phyloP scores from a whole-genome alignment of 2,329 filamentous ascomycete species.

The Cadophora gregata region DNA sequence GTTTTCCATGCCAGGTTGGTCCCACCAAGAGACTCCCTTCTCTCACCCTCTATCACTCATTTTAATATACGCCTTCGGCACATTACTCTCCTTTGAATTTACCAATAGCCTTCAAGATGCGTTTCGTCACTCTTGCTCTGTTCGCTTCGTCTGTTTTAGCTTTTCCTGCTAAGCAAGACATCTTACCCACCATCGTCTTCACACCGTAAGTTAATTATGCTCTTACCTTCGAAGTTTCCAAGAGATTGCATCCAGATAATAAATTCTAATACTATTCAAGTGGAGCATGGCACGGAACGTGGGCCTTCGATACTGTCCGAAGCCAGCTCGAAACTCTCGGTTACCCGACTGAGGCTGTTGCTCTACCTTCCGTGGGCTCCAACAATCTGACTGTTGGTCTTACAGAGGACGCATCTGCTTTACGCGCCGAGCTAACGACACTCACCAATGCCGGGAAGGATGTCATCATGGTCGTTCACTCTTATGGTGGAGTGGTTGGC shows the following conservation, averaged over 20 bases:
- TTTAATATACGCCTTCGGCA: neutral
- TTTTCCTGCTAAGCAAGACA: neutral
- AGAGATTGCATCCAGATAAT: neutral
- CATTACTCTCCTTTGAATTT: neutral
- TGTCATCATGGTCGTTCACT: constrained; percentile 2
- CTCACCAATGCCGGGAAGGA: neutral
- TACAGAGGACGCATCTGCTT: no score
- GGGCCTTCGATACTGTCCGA: constrained; percentile 2
- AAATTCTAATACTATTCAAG: neutral
- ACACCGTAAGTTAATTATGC: neutral
- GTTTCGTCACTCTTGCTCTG: constrained; percentile 3
- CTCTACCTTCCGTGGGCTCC: no score
- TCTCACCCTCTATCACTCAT: neutral
- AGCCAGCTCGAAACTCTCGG: neutral
- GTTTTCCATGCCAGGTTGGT: neutral
- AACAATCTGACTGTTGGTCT: no score
- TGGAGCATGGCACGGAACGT: constrained; percentile 3
- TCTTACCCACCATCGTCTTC: constrained; percentile 6
- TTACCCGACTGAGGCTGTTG: no score
- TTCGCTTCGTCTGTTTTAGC: constrained; percentile 4
- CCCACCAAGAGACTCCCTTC: neutral
- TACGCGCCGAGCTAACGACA: neutral
- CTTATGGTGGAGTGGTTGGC: neutral
- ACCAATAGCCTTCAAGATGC: neutral
- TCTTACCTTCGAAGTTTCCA: neutral